Evolutionary conservation across 371 early-diverging fungal species (phyloP), one percentile per base, ranked within the genome.

Genomic region (Synchytrium microbalum): DNA sequence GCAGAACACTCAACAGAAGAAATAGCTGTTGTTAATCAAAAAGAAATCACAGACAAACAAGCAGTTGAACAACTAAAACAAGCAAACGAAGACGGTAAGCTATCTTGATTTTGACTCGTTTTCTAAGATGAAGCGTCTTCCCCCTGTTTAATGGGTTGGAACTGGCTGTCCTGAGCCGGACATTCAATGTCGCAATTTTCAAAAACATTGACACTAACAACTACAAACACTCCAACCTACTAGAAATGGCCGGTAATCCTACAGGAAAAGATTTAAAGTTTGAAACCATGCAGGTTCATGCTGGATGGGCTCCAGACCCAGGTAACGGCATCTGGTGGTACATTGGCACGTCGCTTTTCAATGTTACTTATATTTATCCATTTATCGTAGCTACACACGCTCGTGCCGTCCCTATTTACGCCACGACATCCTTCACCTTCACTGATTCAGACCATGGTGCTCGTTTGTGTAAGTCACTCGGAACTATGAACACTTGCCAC

Each of bases 201-300:
- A n/a, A n/a, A n/a, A n/a, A n/a, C n/a, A n/a, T n/a, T n/a, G n/a
- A n/a, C n/a, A n/a, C n/a, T n/a, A n/a, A n/a, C n/a, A n/a, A n/a
- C n/a, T n/a, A n/a, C n/a, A n/a, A n/a, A n/a, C n/a, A n/a, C n/a
- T n/a, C n/a, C n/a, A n/a, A n/a, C n/a, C n/a, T n/a, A n/a, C n/a
- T n/a, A n/a, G n/a, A n/a, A n/a, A 72, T 72, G 72, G 72, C 75
- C 29, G 63, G 73, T 59, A 67, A 73, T 67, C 69, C 76, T 31
- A 52, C 57, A 54, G 69, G 70, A 58, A 72, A 71, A 60, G 64
- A 60, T 52, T 72, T 72, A 69, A 65, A 62, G 64, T 78, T 93
- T 70, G 92, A 93, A 64, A 93, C 94, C 16, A 84, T 93, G 28
- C 93, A 93, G 71, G 73, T 94, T n/a, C 95, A 94, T 68, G 92